phyloP scores from a whole-genome alignment of 306 rosid species.

The Ormosia emarginata region DNA sequence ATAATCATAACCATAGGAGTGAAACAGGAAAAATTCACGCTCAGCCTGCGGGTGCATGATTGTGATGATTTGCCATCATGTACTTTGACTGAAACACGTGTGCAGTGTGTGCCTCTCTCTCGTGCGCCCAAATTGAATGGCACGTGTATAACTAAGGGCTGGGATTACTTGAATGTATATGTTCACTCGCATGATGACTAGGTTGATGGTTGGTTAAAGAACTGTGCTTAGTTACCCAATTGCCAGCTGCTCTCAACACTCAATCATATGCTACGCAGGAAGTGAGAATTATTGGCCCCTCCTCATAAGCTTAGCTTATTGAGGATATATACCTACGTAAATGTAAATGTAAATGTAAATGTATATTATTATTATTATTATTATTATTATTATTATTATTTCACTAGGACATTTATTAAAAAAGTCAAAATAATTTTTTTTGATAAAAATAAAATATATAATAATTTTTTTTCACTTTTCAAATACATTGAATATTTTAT shows the following conservation, averaged over 20 bases:
- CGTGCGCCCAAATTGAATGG: slow-evolving; percentile 12
- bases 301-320: not conserved
- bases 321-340: not conserved
- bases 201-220: not conserved
- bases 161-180: not conserved
- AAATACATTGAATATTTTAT: too few relatives aligned
- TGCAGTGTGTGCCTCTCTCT: not conserved
- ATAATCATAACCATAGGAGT: slow-evolving; percentile 13
- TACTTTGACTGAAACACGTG: slow-evolving; percentile 49
- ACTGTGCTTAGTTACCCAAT: not conserved
- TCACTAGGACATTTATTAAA: too few relatives aligned
- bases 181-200: slow-evolving; percentile 16
- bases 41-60: slow-evolving; percentile 27
- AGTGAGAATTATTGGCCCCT: slow-evolving; percentile 25
- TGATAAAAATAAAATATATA: too few relatives aligned
- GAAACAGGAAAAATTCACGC: slow-evolving; percentile 22
- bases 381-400: too few relatives aligned
- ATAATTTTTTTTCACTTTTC: too few relatives aligned
- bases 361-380: too few relatives aligned
- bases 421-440: too few relatives aligned
- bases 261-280: slow-evolving; percentile 36
- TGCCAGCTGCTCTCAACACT: slow-evolving; percentile 40
- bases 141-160: slow-evolving; percentile 24
- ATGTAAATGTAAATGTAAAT: not conserved
- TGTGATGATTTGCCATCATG: slow-evolving; percentile 42